A percentile compares a stretch with the other conserved stretches of the same genome.
Evolutionary conservation across 2,329 filamentous ascomycete genomes (phyloP).

Genomic region (Penicillium oxalicum): DNA sequence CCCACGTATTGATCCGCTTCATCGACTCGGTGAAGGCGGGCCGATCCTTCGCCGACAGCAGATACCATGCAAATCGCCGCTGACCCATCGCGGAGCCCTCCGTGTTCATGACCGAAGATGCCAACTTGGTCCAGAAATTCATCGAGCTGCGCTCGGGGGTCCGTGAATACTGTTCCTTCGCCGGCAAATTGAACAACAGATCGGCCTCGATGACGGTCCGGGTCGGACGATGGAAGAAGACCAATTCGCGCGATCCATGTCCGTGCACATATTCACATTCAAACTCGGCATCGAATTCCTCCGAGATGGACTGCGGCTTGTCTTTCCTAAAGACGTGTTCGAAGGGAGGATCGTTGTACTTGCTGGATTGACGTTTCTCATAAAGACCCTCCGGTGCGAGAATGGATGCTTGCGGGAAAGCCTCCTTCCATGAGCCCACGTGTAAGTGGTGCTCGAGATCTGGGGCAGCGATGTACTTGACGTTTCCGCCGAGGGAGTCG

Average conservation of each 20-base stretch:
- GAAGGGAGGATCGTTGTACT: constrained; percentile 57
- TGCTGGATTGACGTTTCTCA: constrained; percentile 66
- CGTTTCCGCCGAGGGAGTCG: constrained; percentile 58
- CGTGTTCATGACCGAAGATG: constrained; percentile 52
- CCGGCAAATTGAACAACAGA: constrained; percentile 83
- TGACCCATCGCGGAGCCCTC: constrained; percentile 62
- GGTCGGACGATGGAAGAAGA: constrained; percentile 76
- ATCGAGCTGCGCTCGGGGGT: constrained; percentile 49
- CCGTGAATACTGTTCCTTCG: constrained; percentile 72
- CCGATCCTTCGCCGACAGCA: constrained; percentile 56
- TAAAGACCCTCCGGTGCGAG: constrained; percentile 76
- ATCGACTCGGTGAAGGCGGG: constrained; percentile 64
- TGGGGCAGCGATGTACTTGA: constrained; percentile 79
- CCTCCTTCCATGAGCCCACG: constrained; percentile 73
- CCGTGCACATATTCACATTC: constrained; percentile 75
- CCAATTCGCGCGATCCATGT: constrained; percentile 79
- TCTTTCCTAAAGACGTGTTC: constrained; percentile 59
- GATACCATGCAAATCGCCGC: constrained; percentile 79
- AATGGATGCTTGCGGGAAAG: constrained; percentile 71
- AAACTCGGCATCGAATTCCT: constrained; percentile 83
- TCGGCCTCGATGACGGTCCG: constrained; percentile 81
- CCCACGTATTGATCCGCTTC: constrained; percentile 66
- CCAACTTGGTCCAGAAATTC: constrained; percentile 56
- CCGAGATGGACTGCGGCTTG: constrained; percentile 53
- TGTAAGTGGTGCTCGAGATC: constrained; percentile 96